phyloP scores from a whole-genome alignment of 129 eudicot species.

The Silybum marianum region DNA sequence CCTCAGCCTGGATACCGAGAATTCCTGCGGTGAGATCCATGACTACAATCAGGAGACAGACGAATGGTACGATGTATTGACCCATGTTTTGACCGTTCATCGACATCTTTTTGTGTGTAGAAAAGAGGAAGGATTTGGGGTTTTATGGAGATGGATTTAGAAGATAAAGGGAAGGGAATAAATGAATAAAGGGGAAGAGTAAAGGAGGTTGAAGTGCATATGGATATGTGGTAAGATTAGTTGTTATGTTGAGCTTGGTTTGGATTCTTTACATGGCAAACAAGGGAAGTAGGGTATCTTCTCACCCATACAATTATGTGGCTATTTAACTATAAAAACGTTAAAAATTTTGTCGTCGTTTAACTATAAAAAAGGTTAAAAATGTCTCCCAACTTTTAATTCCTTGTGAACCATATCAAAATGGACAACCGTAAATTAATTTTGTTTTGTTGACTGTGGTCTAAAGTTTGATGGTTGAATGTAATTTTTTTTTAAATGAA shows the following conservation, averaged over 20 bases:
- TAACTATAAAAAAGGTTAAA: not conserved
- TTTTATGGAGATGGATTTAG: constrained; percentile 28
- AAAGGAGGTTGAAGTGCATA: constrained; percentile 33
- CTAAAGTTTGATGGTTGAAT: not conserved
- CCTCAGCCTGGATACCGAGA: constrained; percentile 82
- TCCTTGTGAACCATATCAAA: not conserved
- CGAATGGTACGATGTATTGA: constrained; percentile 41
- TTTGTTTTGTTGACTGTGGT: not conserved
- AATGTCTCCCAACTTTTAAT: not conserved
- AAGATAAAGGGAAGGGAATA: constrained; percentile 36
- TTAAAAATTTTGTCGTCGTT: not conserved
- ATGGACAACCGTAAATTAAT: not conserved
- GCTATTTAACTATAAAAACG: not conserved
- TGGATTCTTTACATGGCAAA: constrained; percentile 75
- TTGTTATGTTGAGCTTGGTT: constrained; percentile 32
- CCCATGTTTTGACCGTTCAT: not conserved
- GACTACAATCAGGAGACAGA: constrained; percentile 65
- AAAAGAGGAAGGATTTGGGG: constrained; percentile 22
- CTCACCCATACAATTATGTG: constrained; percentile 14
- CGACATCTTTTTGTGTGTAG: constrained; percentile 36
- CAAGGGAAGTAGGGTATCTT: constrained; percentile 79
- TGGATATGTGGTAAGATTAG: constrained; percentile 34
- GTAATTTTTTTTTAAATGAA: not conserved
- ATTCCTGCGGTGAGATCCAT: constrained; percentile 80
- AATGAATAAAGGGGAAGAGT: constrained; percentile 40